These are phyloP conservation scores for Spergularia azorica DNA, from an alignment of 179 eudicot genomes.

Conservation along the genomic window DNA sequence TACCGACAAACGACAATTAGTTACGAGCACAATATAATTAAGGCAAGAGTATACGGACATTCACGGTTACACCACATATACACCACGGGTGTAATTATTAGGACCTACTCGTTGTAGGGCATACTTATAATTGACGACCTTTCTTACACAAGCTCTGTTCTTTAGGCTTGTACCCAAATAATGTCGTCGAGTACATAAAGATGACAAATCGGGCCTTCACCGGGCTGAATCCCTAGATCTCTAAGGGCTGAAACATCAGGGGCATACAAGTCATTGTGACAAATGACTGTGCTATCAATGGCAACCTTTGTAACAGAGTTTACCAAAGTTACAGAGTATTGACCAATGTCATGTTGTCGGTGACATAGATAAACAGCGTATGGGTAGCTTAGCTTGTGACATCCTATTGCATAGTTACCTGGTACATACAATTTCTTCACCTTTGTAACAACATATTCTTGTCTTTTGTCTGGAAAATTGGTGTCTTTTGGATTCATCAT, in stretches of 20 bases:
- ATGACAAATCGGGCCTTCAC: constrained; percentile 3
- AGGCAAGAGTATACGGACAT: too few species aligned
- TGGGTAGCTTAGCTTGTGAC: not conserved
- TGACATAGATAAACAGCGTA: constrained; percentile 3
- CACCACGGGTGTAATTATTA: too few species aligned
- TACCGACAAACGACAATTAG: too few species aligned
- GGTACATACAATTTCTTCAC: not conserved
- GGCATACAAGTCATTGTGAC: not conserved
- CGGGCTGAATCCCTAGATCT: not conserved
- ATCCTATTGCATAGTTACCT: not conserved
- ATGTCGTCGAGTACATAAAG: not conserved
- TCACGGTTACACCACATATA: too few species aligned
- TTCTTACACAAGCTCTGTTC: too few species aligned
- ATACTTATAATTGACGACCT: too few species aligned
- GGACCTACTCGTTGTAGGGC: too few species aligned
- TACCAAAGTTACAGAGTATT: not conserved
- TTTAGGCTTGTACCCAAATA: not conserved
- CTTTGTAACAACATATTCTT: not conserved
- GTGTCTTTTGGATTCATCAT: not conserved
- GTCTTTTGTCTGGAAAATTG: not conserved
- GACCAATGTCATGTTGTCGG: not conserved
- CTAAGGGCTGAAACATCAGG: constrained; percentile 2
- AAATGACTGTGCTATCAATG: not conserved
- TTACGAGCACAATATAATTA: too few species aligned
- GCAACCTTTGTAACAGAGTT: not conserved